These are phyloP conservation scores for Cyclospora cayetanensis DNA, from an alignment of 169 alveolate species.

Conservation along the genomic window DNA sequence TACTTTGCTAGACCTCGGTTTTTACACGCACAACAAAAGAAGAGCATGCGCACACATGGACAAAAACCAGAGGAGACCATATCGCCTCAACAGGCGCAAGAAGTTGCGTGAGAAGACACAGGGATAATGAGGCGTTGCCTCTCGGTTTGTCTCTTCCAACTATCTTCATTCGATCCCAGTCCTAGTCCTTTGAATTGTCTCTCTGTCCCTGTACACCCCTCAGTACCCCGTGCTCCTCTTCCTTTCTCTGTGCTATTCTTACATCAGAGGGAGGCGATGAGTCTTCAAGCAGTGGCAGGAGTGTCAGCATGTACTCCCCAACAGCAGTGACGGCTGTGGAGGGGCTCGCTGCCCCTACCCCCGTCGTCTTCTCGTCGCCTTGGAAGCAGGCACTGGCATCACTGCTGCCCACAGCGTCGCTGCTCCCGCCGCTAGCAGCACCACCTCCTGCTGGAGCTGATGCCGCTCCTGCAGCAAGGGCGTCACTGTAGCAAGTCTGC, in stretches of 20 bases:
- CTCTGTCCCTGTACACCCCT: no score
- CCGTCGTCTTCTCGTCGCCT: background rate
- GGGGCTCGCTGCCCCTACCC: background rate
- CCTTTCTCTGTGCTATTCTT: background rate
- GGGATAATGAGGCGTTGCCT: no score
- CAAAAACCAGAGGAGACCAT: no score
- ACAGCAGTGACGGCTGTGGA: background rate
- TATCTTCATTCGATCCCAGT: no score
- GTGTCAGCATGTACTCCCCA: background rate
- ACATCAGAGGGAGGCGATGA: slow-evolving; percentile 7
- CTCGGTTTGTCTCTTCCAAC: no score
- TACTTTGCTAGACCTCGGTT: no score
- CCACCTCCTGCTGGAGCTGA: slow-evolving; percentile 22
- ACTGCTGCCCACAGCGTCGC: background rate
- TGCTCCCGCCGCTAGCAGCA: background rate
- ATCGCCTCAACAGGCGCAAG: no score
- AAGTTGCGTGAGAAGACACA: no score
- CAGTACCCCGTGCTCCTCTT: no score
- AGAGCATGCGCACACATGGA: no score
- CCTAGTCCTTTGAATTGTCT: no score
- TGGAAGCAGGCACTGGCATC: background rate
- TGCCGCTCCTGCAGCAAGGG: slow-evolving; percentile 26
- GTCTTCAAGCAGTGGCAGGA: slow-evolving; percentile 21
- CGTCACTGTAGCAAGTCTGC: background rate
- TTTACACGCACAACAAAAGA: no score